Evolutionary conservation across 2,329 filamentous ascomycete genomes (phyloP), one percentile per base, ranked within the genome.

Genomic region (Venturia asperata): DNA sequence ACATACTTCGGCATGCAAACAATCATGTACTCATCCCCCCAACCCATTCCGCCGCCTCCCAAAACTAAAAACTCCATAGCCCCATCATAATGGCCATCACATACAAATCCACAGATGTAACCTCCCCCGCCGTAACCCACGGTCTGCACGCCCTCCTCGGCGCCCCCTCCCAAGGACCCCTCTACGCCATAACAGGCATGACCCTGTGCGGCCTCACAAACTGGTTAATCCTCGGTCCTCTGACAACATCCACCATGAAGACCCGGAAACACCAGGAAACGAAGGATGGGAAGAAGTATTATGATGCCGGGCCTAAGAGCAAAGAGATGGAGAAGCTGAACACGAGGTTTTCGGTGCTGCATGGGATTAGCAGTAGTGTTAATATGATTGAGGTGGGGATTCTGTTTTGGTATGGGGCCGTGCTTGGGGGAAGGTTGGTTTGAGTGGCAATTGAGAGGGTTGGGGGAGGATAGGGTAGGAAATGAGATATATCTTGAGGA

Each of bases 1-100:
- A 82, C 91, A 71, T 99, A 96, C 81, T 97, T 97, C 75, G 81
- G 85, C 58, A 79, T 97, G 66, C 93, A 97, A 78, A 87, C 91
- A 4, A 81, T 83, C 6, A 79, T 93, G 52, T 58, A 37, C 52
- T 7, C 11, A 15, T 9, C 17, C 30, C 27, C 30, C 3, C 13
- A 7, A 3, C 21, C 27, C 27, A 58, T 3, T 6, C 21, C 47
- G 1, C 27, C 30, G 1, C 30, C 52, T n/a, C 3, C 6, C 10
- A 58, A 37, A 37, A 15, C 30, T 21, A 19, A n/a, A 15, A 13
- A 10, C 0, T 15, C 6, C 5, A 5, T 21, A 58, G 52, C 0
- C 91, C 94, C 0, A 75, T 88, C 19, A 72, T 90, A 27, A 80
- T 97, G 21, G 87, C 89, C 24, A 74, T 95, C 65, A 97, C 93